Conservation (phyloP, 148 eudicot species). For the Drosera capensis region DNA sequence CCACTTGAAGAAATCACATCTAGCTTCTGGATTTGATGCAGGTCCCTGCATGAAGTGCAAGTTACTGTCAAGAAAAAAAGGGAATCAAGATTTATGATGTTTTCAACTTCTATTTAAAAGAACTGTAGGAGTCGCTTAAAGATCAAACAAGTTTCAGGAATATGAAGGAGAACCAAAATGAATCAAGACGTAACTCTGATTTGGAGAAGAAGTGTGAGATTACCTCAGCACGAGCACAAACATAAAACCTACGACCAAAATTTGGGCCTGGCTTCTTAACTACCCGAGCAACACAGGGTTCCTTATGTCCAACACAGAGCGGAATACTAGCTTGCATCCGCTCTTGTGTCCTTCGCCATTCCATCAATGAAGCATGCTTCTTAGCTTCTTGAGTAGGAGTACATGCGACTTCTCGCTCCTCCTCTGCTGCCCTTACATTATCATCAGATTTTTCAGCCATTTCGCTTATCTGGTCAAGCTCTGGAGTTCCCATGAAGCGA, state of each 20-base stretch:
- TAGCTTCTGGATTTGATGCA: constrained; percentile 85
- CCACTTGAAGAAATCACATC: constrained; percentile 93
- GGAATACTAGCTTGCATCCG: constrained; percentile 87
- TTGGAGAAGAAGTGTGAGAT: not conserved
- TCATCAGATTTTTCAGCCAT: constrained; percentile 9
- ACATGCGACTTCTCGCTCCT: constrained; percentile 14
- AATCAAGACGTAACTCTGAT: not conserved
- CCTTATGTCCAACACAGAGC: constrained; percentile 77
- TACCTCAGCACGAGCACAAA: constrained; percentile 97
- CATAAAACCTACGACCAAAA: constrained; percentile 80
- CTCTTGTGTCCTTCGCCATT: constrained; percentile 93
- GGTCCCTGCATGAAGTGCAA: constrained; percentile 56
- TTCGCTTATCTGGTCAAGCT: constrained; percentile 8
- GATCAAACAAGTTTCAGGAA: not conserved
- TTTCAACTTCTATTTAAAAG: not conserved
- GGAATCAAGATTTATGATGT: not conserved
- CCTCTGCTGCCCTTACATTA: constrained; percentile 9
- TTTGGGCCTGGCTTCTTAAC: constrained; percentile 85
- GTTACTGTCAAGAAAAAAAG: not conserved
- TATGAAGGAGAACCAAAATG: not conserved
- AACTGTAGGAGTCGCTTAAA: not conserved
- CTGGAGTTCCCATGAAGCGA: constrained; percentile 7
- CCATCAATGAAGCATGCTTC: constrained; percentile 43
- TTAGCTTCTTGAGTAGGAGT: constrained; percentile 26
- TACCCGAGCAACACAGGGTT: constrained; percentile 75